Evolutionary conservation across 78 protist species (phyloP), one percentile per base, ranked within the genome.

Genomic region (Protostelium mycophagum): DNA sequence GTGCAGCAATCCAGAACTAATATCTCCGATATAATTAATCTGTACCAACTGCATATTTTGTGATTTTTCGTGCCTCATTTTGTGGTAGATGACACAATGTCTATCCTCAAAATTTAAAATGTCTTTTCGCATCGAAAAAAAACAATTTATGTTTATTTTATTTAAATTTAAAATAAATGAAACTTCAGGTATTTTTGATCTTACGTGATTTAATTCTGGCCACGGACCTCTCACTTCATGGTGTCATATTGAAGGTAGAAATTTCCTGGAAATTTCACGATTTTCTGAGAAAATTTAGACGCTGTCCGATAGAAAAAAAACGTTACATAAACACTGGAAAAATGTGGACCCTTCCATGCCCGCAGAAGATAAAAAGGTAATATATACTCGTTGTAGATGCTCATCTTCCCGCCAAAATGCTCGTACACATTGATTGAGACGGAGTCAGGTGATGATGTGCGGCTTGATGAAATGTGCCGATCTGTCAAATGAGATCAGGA

Each of bases 381-480:
- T n/a, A n/a, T n/a, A n/a, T n/a, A n/a, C n/a, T n/a, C n/a, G n/a
- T n/a, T n/a, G n/a, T n/a, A n/a, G n/a, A n/a, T n/a, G n/a, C n/a
- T n/a, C n/a, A n/a, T n/a, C n/a, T n/a, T n/a, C n/a, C n/a, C n/a
- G n/a, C n/a, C n/a, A n/a, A n/a, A n/a, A n/a, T n/a, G n/a, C n/a
- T n/a, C n/a, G n/a, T n/a, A n/a, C n/a, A n/a, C n/a, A n/a, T n/a
- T n/a, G n/a, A n/a, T n/a, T n/a, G n/a, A n/a, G n/a, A n/a, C n/a
- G n/a, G n/a, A n/a, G n/a, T n/a, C 84, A 83, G 28, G 84, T 29
- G 5, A 16, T 85, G n/a, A 85, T 85, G 86, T 37, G 36, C 37
- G 36, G 86, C 86, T 37, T 85, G 36, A 36, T 85, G 29, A 85
- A 85, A 85, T 85, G 86, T 16, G 86, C 86, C 5, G 86, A 85